A percentile compares a stretch with the other conserved stretches of the same genome.
These are phyloP conservation scores for Centella asiatica DNA, from an alignment of 129 eudicot species.

Conservation along the genomic window DNA sequence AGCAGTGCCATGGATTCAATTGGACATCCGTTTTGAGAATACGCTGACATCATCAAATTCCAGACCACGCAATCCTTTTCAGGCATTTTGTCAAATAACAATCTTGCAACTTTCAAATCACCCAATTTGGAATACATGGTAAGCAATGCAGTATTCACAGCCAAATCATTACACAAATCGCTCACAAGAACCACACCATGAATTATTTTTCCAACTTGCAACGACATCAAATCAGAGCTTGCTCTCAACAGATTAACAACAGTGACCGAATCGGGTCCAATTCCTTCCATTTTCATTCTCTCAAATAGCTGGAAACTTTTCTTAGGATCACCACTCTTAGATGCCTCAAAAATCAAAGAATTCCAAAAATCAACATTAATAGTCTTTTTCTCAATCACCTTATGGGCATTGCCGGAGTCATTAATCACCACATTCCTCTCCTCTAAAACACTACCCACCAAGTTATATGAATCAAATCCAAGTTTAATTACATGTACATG, in stretches of 20 bases:
- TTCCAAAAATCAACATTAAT: constrained; percentile 6
- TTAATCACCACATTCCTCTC: neutral
- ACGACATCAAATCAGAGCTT: constrained; percentile 3
- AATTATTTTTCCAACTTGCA: constrained; percentile 11
- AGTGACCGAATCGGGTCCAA: constrained; percentile 14
- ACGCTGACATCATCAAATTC: constrained; percentile 26
- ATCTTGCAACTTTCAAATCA: constrained; percentile 17
- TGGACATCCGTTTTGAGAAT: constrained; percentile 13
- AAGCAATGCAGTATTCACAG: constrained; percentile 24
- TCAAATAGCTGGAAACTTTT: constrained; percentile 10
- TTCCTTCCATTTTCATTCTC: constrained; percentile 14
- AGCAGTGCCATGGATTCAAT: constrained; percentile 10
- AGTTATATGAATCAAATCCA: constrained; percentile 19
- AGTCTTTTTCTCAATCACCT: constrained; percentile 16
- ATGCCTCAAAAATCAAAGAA: constrained; percentile 13
- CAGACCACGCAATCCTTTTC: constrained; percentile 22
- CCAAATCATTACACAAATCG: constrained; percentile 9
- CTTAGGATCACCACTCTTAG: constrained; percentile 1
- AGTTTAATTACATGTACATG: constrained; percentile 18
- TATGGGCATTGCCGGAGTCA: neutral
- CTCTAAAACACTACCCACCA: constrained; percentile 9
- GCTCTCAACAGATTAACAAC: constrained; percentile 20
- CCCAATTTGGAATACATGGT: constrained; percentile 25
- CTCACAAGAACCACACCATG: constrained; percentile 13
- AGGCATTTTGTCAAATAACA: constrained; percentile 20